phyloP scores from a whole-genome alignment of 257 asterid genomes.

The Lantana camara region DNA sequence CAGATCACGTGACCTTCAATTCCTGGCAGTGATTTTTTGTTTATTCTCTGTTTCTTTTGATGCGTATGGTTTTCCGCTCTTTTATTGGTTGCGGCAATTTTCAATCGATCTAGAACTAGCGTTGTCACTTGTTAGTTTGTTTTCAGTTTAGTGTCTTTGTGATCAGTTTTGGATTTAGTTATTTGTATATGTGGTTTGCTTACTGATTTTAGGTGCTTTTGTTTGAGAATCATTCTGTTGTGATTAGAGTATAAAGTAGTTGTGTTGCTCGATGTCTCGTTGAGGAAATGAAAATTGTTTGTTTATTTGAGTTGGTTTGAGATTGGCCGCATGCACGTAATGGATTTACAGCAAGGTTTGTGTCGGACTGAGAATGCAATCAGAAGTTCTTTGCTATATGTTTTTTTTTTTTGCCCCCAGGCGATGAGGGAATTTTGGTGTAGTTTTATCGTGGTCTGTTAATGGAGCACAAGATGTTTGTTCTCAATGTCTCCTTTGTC shows the following conservation, averaged over 20 bases:
- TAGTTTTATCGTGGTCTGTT: not conserved
- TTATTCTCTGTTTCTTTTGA: not conserved
- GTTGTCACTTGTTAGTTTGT: not conserved
- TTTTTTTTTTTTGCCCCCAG: constrained; percentile 1
- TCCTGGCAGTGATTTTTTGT: not conserved
- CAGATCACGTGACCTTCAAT: constrained; percentile 28
- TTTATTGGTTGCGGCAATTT: not conserved
- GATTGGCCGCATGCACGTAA: not conserved
- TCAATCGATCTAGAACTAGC: not conserved
- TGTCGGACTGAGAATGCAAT: not conserved
- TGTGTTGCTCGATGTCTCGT: not conserved
- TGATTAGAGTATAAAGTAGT: not conserved
- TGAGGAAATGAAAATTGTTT: not conserved
- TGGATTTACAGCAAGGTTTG: not conserved
- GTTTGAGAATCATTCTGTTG: not conserved
- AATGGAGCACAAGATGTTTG: not conserved
- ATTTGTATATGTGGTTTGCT: not conserved
- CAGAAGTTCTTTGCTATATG: not conserved
- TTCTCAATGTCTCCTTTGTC: not conserved
- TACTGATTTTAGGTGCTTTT: not conserved
- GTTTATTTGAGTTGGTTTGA: not conserved
- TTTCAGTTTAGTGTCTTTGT: constrained; percentile 2
- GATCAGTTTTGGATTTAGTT: not conserved
- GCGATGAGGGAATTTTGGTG: not conserved
- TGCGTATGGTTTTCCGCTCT: not conserved